Percentiles rank a stretch among this genome's conserved stretches.
These are phyloP conservation scores for Lentinula edodes DNA, from an alignment of 768 basidiomycete genomes.

Conservation along the genomic window DNA sequence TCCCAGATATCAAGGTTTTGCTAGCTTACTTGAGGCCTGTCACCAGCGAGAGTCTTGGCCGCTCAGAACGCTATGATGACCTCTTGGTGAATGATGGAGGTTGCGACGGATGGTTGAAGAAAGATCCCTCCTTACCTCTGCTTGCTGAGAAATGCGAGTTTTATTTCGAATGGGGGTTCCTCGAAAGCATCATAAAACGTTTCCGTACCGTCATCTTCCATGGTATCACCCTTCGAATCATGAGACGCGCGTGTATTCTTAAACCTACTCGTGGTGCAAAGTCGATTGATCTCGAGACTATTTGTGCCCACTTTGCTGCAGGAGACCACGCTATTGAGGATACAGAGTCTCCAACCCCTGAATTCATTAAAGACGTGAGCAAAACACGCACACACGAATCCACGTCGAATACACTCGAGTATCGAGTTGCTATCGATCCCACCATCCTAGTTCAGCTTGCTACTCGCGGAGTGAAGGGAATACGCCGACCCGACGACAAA, in stretches of 20 bases:
- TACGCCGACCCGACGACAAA: conserved; percentile 15
- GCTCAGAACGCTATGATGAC: conserved; percentile 27
- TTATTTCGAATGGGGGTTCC: conserved; percentile 18
- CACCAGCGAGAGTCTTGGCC: conserved; percentile 58
- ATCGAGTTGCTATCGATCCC: conserved; percentile 34
- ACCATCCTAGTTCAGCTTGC: conserved; percentile 26
- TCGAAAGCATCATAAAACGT: conserved; percentile 68
- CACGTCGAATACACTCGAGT: conserved; percentile 36
- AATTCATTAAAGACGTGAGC: conserved; percentile 28
- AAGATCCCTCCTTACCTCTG: conserved; percentile 63
- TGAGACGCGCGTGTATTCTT: conserved; percentile 58
- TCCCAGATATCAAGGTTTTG: conserved; percentile 71
- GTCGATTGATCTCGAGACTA: not conserved
- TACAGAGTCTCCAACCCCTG: not conserved
- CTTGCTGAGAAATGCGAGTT: conserved; percentile 75
- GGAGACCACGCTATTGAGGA: not conserved
- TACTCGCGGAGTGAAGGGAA: conserved; percentile 21
- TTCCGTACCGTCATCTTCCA: conserved; percentile 63
- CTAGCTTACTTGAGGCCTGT: conserved; percentile 75
- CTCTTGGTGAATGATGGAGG: conserved; percentile 10
- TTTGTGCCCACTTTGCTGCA: not conserved
- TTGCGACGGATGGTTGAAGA: conserved; percentile 40
- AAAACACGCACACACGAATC: conserved; percentile 30
- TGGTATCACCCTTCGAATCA: conserved; percentile 69
- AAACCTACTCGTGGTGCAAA: conserved; percentile 24